Evolutionary conservation across 768 basidiomycete genomes (phyloP), one percentile per base, ranked within the genome.

Genomic region (Leccinum uliginosum): DNA sequence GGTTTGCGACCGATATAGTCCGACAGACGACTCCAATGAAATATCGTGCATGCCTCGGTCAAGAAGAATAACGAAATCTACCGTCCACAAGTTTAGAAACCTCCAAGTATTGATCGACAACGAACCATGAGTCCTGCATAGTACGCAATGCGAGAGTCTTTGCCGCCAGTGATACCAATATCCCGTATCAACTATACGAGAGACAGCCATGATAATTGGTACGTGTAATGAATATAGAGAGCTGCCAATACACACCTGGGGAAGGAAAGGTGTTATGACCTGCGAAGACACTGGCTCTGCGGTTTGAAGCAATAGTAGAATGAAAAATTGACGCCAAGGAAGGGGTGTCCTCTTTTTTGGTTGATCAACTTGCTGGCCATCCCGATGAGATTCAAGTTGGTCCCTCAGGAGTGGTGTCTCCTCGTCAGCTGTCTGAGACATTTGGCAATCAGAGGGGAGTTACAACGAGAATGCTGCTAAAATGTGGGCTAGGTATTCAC

Each of bases 241-340:
- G 47, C 4, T 50, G n/a, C n/a, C 1, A 10, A n/a, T 40, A n/a
- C 78, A 29, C 59, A 85, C 86, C 75, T 71, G 69, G 5, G 86
- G 86, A 43, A 84, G 79, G 65, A 89, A 90, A 0, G 89, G 89
- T 47, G 82, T 83, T 57, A 90, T 89, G 53, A 90, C 85, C 58
- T 86, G 80, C 9, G 81, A 81, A 5, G 88, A 86, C 55, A 91
- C 66, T 5, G 89, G 88, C 68, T 91, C 89, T 53, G 87, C 80
- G 40, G 90, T 75, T 68, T 89, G 87, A 43, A 90, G 74, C 60
- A 89, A 74, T 57, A 91, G 67, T 3, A 90, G 74, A 52, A 91
- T 81, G 48, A 76, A 77, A 58, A 91, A 78, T 75, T 90, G 89
- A 53, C 77, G 75, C 81, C 79, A 82, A 35, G 89, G 89, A 32